These are phyloP conservation scores for Penicillium manginii DNA, from an alignment of 495 filamentous ascomycete species.

Conservation along the genomic window DNA sequence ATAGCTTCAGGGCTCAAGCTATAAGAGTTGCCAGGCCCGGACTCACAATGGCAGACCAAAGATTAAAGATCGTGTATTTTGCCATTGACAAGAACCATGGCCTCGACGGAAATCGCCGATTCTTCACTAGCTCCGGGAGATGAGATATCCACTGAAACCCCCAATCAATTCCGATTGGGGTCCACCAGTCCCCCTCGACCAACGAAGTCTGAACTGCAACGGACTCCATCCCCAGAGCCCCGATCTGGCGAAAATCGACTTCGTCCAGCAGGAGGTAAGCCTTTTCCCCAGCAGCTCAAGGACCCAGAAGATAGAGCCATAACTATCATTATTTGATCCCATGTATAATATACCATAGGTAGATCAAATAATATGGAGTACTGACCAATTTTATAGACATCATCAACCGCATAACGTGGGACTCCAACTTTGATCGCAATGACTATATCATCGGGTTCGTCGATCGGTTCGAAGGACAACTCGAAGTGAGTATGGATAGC, in stretches of 20 bases:
- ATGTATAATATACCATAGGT: not conserved
- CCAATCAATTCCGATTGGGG: not conserved
- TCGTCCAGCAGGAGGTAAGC: slow-evolving; percentile 24
- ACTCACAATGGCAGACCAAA: not conserved
- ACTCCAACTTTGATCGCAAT: slow-evolving; percentile 58
- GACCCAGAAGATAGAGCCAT: not conserved
- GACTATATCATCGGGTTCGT: slow-evolving; percentile 76
- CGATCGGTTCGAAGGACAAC: slow-evolving; percentile 69
- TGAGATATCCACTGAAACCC: not conserved
- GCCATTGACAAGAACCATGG: not conserved
- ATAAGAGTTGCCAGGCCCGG: not conserved
- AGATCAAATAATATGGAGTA: not conserved
- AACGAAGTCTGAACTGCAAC: not conserved
- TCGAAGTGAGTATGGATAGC: slow-evolving; percentile 62
- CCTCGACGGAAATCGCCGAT: not conserved
- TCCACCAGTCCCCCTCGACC: not conserved
- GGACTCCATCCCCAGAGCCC: slow-evolving; percentile 5
- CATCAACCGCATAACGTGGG: slow-evolving; percentile 75
- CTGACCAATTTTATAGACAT: slow-evolving; percentile 50
- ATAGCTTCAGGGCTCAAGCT: not conserved
- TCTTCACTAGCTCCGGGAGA: not conserved
- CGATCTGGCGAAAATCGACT: slow-evolving; percentile 22
- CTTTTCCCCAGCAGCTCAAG: not conserved
- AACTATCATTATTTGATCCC: not conserved
- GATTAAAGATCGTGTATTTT: not conserved